Evolutionary conservation across 2,329 filamentous ascomycete genomes (phyloP), one percentile per base, ranked within the genome.

Genomic region (Pseudogymnoascus sp.): DNA sequence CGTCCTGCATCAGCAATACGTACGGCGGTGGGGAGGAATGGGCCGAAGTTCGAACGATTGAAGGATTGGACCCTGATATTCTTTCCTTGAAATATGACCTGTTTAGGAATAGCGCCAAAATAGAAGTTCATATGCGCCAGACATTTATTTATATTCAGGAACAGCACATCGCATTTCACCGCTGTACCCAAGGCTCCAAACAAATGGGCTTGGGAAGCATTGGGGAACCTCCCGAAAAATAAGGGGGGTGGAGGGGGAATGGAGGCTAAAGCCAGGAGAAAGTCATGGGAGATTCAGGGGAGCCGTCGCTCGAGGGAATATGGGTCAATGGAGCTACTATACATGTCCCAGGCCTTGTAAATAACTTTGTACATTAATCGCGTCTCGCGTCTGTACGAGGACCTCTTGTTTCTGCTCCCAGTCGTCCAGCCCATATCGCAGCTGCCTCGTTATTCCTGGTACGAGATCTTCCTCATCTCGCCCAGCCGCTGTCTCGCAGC

Each of bases 401-500:
- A 18, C 47, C 28, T 35, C 9, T 54, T 33, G 9, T 20, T 54
- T 18, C 28, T 20, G 28, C 47, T 54, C 16, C 25, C 9, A 33
- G 12, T 54, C 47, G 2, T 35, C 16, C 28, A 54, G 25, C 43
- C 43, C n/a, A 20, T 33, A 12, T 20, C 9, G 47, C 47, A 33
- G 9, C 28, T 54, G 47, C 9, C n/a, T 8, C 33, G 16, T 60
- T 71, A 66, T 61, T 73, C 71, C 60, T 70, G 67, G 61, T 73
- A 73, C 4, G 70, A 72, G 6, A 73, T 66, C 64, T 73, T 73
- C 61, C 94, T 86, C 94, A 99, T 97, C 81, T 99, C 94, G 65
- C 94, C 93, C 65, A 99, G 78, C 60, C 92, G 82, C 71, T 88
- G 86, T 68, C 93, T 82, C 41, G 94, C 94, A 33, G 89, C 80